phyloP scores from a whole-genome alignment of 2,329 filamentous ascomycete genomes.

The Cytospora chrysosperma region DNA sequence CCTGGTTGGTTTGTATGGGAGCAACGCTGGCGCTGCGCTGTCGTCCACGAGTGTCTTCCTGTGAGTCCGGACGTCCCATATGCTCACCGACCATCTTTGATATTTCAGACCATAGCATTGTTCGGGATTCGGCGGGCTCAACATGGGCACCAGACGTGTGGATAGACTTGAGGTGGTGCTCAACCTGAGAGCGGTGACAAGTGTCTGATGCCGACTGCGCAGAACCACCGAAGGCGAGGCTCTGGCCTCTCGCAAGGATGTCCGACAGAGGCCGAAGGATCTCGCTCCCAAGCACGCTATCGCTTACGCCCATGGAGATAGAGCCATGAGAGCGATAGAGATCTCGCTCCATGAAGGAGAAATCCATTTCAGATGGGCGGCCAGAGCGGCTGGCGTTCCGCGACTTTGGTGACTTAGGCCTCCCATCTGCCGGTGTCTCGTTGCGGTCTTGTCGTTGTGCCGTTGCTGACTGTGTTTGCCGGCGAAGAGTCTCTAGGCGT shows the following conservation, averaged over 20 bases:
- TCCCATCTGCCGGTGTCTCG: background rate
- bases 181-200: background rate
- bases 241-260: background rate
- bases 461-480: background rate
- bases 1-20: background rate
- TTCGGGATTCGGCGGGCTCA: conserved; percentile 17
- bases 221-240: background rate
- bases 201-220: background rate
- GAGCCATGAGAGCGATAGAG: conserved; percentile 22
- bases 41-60: conserved; percentile 8
- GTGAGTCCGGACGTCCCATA: background rate
- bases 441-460: background rate
- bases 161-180: too few relatives aligned
- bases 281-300: conserved; percentile 28
- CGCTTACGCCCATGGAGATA: conserved; percentile 32
- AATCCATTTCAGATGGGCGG: background rate
- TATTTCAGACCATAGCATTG: conserved; percentile 16
- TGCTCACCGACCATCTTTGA: conserved; percentile 18
- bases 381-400: conserved; percentile 35
- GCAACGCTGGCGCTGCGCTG: background rate
- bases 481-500: background rate
- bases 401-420: conserved; percentile 37
- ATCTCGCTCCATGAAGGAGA: conserved; percentile 7
- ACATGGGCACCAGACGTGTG: background rate
- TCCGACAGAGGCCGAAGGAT: background rate